Percentiles rank a stretch among this genome's conserved stretches.
Evolutionary conservation across 176 grass and related monocot species (phyloP).

Genomic region (Rhynchospora tenuis): DNA sequence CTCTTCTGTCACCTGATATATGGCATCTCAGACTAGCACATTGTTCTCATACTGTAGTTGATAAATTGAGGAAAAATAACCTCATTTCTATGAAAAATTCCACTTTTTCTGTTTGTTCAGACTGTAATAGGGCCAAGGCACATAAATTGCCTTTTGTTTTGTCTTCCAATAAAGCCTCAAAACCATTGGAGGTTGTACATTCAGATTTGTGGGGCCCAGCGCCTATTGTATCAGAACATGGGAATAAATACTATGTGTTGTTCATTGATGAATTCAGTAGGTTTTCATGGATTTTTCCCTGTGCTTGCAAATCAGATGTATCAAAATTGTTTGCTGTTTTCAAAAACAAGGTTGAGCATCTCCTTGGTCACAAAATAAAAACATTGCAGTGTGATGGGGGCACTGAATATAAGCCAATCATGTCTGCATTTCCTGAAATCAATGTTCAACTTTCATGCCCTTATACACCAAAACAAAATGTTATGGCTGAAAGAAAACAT

Average conservation of each 20-base stretch:
- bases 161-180: no score
- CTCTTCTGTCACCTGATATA: no score
- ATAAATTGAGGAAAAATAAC: no score
- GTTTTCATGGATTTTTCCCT: background rate
- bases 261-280: slow-evolving; percentile 14
- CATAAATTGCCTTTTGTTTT: background rate
- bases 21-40: background rate
- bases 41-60: no score
- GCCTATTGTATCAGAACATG: background rate
- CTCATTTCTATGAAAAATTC: no score
- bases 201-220: no score
- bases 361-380: background rate
- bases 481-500: background rate
- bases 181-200: no score
- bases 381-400: background rate
- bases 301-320: background rate
- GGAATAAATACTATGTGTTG: background rate
- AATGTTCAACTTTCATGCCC: background rate
- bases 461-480: background rate
- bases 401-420: background rate
- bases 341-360: background rate
- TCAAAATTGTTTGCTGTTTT: background rate
- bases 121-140: background rate
- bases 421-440: background rate
- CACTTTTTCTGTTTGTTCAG: background rate